phyloP scores from a whole-genome alignment of 306 rosid species.

The Citrullus mucosospermus region DNA sequence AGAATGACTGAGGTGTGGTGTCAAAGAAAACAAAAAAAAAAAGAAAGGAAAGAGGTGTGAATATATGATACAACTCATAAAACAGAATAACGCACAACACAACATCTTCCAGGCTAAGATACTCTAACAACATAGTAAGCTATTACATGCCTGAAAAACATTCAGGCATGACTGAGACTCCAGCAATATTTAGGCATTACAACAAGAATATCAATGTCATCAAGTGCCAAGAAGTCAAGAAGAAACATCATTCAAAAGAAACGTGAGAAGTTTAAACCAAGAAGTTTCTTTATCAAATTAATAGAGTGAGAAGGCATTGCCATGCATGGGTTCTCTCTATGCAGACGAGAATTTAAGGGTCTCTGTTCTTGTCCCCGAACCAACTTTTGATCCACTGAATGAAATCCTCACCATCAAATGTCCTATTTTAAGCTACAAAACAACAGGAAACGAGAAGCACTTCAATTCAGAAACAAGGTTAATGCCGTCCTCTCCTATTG shows the following conservation, averaged over 20 bases:
- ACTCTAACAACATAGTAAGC: constrained; percentile 61
- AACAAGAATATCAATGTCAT: constrained; percentile 31
- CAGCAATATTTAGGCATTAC: constrained; percentile 57
- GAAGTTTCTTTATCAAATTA: constrained; percentile 31
- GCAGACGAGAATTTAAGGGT: neutral
- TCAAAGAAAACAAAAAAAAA: constrained; percentile 5
- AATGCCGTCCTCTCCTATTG: neutral
- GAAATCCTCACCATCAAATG: neutral
- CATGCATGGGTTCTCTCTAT: neutral
- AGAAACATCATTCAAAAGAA: constrained; percentile 39
- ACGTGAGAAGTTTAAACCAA: constrained; percentile 32
- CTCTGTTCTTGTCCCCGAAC: neutral
- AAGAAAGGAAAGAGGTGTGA: neutral
- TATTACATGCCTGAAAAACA: constrained; percentile 28
- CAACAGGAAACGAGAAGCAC: neutral
- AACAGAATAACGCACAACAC: constrained; percentile 33
- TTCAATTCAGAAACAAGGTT: neutral
- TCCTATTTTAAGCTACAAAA: neutral
- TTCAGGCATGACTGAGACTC: constrained; percentile 44
- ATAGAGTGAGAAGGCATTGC: constrained; percentile 13
- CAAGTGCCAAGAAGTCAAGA: constrained; percentile 21
- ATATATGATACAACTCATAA: constrained; percentile 42
- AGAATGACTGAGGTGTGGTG: constrained; percentile 22
- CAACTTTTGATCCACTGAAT: neutral
- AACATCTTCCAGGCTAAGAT: constrained; percentile 45